Percentiles rank a stretch among this genome's conserved stretches.
Evolutionary conservation across 306 rosid species (phyloP).

Genomic region (Betula pendula): DNA sequence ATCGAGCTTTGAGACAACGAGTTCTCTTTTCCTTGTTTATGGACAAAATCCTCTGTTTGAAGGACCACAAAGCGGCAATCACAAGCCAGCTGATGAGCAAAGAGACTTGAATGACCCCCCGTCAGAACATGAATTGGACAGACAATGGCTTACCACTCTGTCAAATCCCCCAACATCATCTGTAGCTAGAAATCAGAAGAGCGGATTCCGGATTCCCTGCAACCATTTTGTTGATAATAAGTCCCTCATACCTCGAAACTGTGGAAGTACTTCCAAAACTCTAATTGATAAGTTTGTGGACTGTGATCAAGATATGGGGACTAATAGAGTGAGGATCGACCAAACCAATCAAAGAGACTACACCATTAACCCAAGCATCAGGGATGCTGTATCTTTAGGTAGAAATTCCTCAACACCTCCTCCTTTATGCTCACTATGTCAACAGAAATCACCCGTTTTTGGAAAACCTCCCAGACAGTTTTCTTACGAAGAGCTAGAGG

Average conservation of each 20-base stretch:
- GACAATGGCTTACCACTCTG: constrained; percentile 44
- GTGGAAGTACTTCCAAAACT: constrained; percentile 45
- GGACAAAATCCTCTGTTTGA: constrained; percentile 84
- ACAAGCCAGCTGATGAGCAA: constrained; percentile 33
- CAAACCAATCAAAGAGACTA: constrained; percentile 46
- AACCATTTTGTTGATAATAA: constrained; percentile 52
- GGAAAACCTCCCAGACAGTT: constrained; percentile 94
- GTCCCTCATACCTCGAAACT: constrained; percentile 32
- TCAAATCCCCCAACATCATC: constrained; percentile 41
- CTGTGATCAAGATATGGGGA: constrained; percentile 42
- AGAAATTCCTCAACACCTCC: constrained; percentile 77
- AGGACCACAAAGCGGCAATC: constrained; percentile 35
- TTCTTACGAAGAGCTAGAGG: constrained; percentile 67
- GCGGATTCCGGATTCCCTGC: constrained; percentile 57
- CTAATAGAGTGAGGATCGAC: constrained; percentile 29
- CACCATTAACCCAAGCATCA: constrained; percentile 43
- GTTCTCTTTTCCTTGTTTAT: constrained; percentile 70
- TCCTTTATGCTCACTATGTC: constrained; percentile 86
- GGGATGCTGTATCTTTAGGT: constrained; percentile 68
- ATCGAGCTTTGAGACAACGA: constrained; percentile 56
- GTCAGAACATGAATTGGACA: constrained; percentile 42
- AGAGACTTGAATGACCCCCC: constrained; percentile 43
- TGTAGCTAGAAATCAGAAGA: constrained; percentile 38
- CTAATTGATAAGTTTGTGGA: constrained; percentile 40
- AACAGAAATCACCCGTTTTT: constrained; percentile 78